Percentiles rank a stretch among this genome's conserved stretches.
Evolutionary conservation across 768 basidiomycete species (phyloP).

Genomic region (Xanthoconium stramineum): DNA sequence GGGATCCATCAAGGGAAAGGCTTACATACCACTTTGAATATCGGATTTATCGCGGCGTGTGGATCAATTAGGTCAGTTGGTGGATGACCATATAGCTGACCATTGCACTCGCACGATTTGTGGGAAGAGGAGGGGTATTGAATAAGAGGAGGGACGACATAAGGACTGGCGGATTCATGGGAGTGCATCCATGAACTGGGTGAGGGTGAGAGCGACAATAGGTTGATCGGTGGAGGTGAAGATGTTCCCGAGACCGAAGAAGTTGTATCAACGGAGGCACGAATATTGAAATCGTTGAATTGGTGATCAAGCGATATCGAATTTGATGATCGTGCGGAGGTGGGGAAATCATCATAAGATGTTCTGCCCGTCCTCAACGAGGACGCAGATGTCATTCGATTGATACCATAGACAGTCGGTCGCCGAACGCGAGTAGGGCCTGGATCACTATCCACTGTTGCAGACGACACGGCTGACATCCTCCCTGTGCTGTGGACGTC

Average conservation of each 20-base stretch:
- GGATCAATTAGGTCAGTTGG: constrained; percentile 60
- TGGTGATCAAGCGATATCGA: constrained; percentile 76
- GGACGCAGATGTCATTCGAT: constrained; percentile 72
- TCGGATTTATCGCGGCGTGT: constrained; percentile 75
- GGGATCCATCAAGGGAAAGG: neutral
- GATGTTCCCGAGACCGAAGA: constrained; percentile 58
- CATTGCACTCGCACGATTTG: constrained; percentile 50
- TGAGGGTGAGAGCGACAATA: constrained; percentile 68
- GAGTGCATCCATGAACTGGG: constrained; percentile 54
- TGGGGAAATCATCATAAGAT: constrained; percentile 68
- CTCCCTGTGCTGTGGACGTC: constrained; percentile 74
- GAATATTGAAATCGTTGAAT: constrained; percentile 71
- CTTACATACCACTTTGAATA: constrained; percentile 84
- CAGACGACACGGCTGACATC: constrained; percentile 76
- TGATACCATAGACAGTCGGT: constrained; percentile 61
- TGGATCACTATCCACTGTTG: constrained; percentile 84
- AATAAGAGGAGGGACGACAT: constrained; percentile 35
- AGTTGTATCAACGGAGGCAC: constrained; percentile 62
- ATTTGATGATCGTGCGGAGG: constrained; percentile 75
- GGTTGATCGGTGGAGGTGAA: constrained; percentile 75
- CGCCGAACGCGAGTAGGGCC: constrained; percentile 69
- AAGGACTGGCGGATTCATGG: constrained; percentile 39
- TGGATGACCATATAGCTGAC: constrained; percentile 51
- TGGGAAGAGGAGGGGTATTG: constrained; percentile 38
- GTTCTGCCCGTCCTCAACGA: constrained; percentile 58